Evolutionary conservation across 495 filamentous ascomycete genomes (phyloP).

Genomic region (Tetracladium setigerum): DNA sequence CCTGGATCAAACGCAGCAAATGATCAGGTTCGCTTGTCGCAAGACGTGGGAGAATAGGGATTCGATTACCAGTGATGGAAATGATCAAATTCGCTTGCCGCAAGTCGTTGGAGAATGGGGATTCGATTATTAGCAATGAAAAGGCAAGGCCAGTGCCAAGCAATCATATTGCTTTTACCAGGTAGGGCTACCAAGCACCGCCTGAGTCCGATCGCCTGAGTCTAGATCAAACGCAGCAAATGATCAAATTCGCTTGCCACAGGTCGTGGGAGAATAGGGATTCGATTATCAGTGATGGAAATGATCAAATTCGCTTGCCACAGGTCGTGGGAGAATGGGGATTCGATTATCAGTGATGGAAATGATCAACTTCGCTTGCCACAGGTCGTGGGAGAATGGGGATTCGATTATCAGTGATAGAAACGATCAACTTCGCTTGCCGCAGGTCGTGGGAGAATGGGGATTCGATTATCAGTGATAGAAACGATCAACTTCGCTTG

Average conservation of each 20-base stretch:
- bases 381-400: slow-evolving; percentile 57
- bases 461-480: slow-evolving; percentile 54
- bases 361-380: slow-evolving; percentile 68
- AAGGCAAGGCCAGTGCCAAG: too few relatives aligned
- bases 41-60: slow-evolving; percentile 58
- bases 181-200: slow-evolving; percentile 49
- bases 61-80: slow-evolving; percentile 55
- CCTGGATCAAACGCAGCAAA: too few relatives aligned
- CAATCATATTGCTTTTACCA: too few relatives aligned
- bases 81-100: slow-evolving; percentile 64
- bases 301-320: too few relatives aligned
- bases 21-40: slow-evolving; percentile 61
- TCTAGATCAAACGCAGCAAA: slow-evolving; percentile 54
- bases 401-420: slow-evolving; percentile 50
- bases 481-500: slow-evolving; percentile 66
- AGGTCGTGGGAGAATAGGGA: too few relatives aligned
- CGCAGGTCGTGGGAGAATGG: slow-evolving; percentile 59
- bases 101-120: slow-evolving; percentile 54
- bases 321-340: too few relatives aligned
- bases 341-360: slow-evolving; percentile 53
- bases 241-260: too few relatives aligned
- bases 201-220: slow-evolving; percentile 40
- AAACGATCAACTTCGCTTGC: slow-evolving; percentile 66
- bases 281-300: too few relatives aligned
- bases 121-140: slow-evolving; percentile 53